phyloP scores from a whole-genome alignment of 192 early-diverging fungal genomes.

The Entomortierella parvispora region DNA sequence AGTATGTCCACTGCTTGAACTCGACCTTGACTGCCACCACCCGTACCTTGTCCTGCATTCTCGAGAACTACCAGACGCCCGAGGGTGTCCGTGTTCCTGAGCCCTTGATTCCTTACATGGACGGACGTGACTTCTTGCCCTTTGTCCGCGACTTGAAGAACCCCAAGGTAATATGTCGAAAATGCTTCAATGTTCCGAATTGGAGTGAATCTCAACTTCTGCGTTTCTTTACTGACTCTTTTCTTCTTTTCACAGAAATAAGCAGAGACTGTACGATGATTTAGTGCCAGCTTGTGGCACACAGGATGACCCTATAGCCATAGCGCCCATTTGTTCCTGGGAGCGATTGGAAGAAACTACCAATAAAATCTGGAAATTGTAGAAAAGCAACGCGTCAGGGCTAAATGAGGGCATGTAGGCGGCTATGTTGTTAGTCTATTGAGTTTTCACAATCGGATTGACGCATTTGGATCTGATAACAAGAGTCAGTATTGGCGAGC shows the following conservation, averaged over 20 bases:
- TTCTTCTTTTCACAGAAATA: not conserved
- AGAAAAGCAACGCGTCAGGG: no score
- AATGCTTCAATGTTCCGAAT: not conserved
- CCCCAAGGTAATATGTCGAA: slow-evolving; percentile 28
- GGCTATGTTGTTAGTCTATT: not conserved
- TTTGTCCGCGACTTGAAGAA: slow-evolving; percentile 63
- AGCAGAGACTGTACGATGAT: no score
- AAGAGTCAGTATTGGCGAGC: not conserved
- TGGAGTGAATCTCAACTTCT: not conserved
- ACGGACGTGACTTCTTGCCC: slow-evolving; percentile 90
- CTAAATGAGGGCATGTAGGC: no score
- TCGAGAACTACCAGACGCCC: slow-evolving; percentile 97
- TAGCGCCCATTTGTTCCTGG: no score
- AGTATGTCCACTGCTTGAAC: slow-evolving; percentile 98
- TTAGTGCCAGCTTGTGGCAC: no score
- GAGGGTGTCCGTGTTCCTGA: slow-evolving; percentile 90
- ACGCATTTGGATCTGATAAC: not conserved
- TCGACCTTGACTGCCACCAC: slow-evolving; percentile 97
- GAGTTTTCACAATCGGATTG: not conserved
- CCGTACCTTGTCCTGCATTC: slow-evolving; percentile 91
- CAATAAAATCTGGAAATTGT: no score
- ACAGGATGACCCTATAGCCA: no score
- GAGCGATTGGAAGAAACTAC: no score
- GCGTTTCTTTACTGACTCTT: not conserved
- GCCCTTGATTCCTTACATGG: slow-evolving; percentile 92